These are phyloP conservation scores for Schizothecium vesticola DNA, from an alignment of 495 filamentous ascomycete genomes.

Conservation along the genomic window DNA sequence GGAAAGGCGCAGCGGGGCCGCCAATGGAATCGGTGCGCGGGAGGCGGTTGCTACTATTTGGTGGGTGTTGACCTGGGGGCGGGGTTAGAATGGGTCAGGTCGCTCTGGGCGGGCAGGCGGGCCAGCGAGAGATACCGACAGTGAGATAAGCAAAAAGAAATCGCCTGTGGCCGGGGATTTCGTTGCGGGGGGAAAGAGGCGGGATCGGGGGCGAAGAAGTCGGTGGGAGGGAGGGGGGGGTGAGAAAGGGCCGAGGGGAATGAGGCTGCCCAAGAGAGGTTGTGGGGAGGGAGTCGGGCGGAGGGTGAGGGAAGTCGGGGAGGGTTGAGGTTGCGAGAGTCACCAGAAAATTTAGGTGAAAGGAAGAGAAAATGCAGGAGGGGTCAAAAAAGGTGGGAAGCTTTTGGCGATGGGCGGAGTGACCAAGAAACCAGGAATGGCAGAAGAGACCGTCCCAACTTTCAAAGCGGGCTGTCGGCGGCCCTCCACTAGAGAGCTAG, in stretches of 20 bases:
- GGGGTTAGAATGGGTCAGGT: conserved; percentile 6
- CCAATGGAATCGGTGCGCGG: conserved; percentile 20
- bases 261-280: neutral
- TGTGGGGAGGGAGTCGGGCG: neutral
- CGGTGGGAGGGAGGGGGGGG: neutral
- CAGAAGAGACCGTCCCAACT: conserved; percentile 9
- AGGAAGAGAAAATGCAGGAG: conserved; percentile 26
- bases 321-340: conserved; percentile 1
- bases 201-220: neutral
- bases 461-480: conserved; percentile 9
- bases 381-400: conserved; percentile 15
- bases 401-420: conserved; percentile 11
- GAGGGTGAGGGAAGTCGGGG: conserved; percentile 3
- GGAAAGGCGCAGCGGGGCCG: conserved; percentile 16
- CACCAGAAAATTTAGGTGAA: conserved; percentile 13
- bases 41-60: conserved; percentile 11
- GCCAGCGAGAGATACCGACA: conserved; percentile 15
- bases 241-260: conserved; percentile 3
- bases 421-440: neutral
- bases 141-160: conserved; percentile 10
- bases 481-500: neutral
- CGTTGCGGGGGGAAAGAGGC: conserved; percentile 3
- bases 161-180: conserved; percentile 6
- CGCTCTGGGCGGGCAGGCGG: conserved; percentile 10
- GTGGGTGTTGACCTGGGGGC: conserved; percentile 11